Conservation (phyloP, 495 filamentous ascomycete genomes). For the Neurospora terricola region DNA sequence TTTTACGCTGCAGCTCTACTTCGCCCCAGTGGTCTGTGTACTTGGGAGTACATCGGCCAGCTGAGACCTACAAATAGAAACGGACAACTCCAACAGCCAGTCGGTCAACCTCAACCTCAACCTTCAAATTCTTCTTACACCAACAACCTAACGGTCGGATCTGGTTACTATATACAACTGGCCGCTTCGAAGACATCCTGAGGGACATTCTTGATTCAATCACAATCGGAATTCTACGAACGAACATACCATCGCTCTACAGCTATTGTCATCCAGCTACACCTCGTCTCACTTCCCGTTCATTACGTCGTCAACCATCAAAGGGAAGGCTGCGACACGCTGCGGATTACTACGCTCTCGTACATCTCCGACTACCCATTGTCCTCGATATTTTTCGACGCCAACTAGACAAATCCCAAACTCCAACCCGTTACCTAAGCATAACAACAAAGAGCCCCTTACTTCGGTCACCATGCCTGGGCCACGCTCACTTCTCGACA, state of each 20-base stretch:
- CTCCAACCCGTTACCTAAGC: not conserved
- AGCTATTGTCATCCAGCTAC: not conserved
- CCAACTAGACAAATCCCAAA: not conserved
- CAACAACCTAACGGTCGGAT: not conserved
- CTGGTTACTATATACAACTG: not conserved
- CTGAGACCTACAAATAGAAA: not conserved
- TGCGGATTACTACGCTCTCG: not conserved
- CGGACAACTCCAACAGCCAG: not conserved
- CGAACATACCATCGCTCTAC: not conserved
- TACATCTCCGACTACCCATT: not conserved
- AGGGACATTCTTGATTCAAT: not conserved
- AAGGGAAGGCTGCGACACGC: not conserved
- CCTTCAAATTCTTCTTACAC: not conserved
- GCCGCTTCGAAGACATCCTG: not conserved
- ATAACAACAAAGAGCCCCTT: not conserved
- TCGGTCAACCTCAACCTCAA: not conserved
- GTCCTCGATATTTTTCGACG: not conserved
- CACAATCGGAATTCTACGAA: not conserved
- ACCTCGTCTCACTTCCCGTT: not conserved
- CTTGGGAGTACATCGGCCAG: not conserved
- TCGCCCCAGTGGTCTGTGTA: not conserved
- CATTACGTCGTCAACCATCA: not conserved
- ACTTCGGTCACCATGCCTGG: conserved; percentile 7
- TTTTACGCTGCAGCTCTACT: not conserved
- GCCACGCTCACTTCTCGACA: conserved; percentile 26